Evolutionary conservation across 495 filamentous ascomycete genomes (phyloP).

Genomic region (Daldinia loculata): DNA sequence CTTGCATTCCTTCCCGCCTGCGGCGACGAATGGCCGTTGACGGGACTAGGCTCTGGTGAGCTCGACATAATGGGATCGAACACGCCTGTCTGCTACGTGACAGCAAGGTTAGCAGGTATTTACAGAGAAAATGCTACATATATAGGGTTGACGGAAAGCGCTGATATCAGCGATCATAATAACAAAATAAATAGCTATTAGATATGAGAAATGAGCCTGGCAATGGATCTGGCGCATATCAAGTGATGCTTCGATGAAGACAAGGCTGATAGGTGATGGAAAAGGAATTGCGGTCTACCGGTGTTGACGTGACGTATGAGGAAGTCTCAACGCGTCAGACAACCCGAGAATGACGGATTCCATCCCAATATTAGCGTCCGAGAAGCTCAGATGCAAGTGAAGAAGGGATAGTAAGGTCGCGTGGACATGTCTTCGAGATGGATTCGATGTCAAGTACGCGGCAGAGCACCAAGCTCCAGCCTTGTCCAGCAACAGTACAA

Average conservation of each 20-base stretch:
- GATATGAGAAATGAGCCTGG: slow-evolving; percentile 45
- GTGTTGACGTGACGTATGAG: slow-evolving; percentile 34
- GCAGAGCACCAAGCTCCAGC: slow-evolving; percentile 39
- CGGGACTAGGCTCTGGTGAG: slow-evolving; percentile 56
- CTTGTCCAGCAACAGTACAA: slow-evolving; percentile 40
- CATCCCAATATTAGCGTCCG: slow-evolving; percentile 47
- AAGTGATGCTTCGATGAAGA: slow-evolving; percentile 54
- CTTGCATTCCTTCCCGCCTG: slow-evolving; percentile 39
- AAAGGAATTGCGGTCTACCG: slow-evolving; percentile 51
- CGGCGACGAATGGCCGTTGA: slow-evolving; percentile 53
- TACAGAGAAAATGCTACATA: slow-evolving; percentile 27
- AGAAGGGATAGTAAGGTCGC: slow-evolving; percentile 49
- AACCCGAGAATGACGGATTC: slow-evolving; percentile 41
- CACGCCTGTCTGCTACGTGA: slow-evolving; percentile 55
- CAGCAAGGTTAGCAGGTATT: slow-evolving; percentile 56
- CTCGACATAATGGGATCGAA: slow-evolving; percentile 58
- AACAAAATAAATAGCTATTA: slow-evolving; percentile 40
- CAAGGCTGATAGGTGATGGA: slow-evolving; percentile 55
- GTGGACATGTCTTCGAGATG: slow-evolving; percentile 52
- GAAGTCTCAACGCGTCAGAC: slow-evolving; percentile 41
- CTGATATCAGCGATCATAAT: slow-evolving; percentile 49
- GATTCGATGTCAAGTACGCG: slow-evolving; percentile 53
- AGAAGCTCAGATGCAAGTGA: slow-evolving; percentile 44
- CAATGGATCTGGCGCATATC: slow-evolving; percentile 55
- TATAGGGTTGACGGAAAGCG: slow-evolving; percentile 44